Evolutionary conservation across 75 land plant genomes (phyloP).

Genomic region (Sequoiadendron giganteum): DNA sequence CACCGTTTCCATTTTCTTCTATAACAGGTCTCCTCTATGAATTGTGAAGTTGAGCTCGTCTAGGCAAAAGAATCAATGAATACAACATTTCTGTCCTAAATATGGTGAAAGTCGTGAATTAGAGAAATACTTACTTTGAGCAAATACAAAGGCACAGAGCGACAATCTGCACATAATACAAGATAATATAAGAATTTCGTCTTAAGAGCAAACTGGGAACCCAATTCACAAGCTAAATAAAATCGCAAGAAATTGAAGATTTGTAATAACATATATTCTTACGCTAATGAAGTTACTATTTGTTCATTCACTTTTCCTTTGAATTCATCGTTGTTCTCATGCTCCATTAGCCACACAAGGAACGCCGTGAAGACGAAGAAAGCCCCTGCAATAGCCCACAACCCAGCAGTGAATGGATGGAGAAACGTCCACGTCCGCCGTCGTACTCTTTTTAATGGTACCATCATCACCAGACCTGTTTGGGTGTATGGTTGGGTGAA

Average conservation of each 20-base stretch:
- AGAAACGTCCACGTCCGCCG: constrained; percentile 9
- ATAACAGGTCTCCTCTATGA: no score
- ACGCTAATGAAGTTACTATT: background rate
- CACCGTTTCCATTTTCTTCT: no score
- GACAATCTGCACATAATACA: background rate
- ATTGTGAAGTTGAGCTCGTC: no score
- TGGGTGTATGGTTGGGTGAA: constrained; percentile 23
- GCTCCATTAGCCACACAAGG: constrained; percentile 22
- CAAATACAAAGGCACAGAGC: background rate
- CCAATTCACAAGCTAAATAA: no score
- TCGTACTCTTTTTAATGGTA: background rate
- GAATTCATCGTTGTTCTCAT: constrained; percentile 7
- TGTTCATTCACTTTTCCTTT: background rate
- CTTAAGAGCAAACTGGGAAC: no score
- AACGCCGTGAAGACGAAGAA: constrained; percentile 20
- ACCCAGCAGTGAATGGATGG: constrained; percentile 9
- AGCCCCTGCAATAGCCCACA: constrained; percentile 14
- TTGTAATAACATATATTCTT: background rate
- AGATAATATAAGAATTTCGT: background rate
- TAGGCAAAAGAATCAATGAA: no score
- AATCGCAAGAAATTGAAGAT: no score
- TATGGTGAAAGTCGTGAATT: background rate
- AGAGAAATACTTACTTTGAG: background rate
- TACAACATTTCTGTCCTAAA: no score
- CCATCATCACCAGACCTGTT: constrained; percentile 20